A percentile compares a stretch with the other conserved stretches of the same genome.
phyloP scores from a whole-genome alignment of 2,329 filamentous ascomycete genomes.

The Sclerotinia glacialis region DNA sequence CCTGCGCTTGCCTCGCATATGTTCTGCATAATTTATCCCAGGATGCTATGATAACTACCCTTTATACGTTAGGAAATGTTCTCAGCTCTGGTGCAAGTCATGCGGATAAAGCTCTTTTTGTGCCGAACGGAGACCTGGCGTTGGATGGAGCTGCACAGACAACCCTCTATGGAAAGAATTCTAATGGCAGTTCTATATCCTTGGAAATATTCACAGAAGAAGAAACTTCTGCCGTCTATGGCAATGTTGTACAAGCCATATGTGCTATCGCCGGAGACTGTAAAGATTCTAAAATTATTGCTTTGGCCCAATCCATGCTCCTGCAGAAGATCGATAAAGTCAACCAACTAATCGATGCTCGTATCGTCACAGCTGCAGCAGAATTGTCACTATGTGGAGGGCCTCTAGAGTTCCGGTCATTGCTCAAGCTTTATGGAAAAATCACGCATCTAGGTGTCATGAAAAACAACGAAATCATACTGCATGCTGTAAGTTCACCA shows the following conservation, averaged over 20 bases:
- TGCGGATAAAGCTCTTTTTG: constrained; percentile 45
- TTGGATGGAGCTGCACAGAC: constrained; percentile 47
- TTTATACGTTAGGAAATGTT: constrained; percentile 96
- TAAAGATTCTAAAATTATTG: constrained; percentile 87
- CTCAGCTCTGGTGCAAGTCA: constrained; percentile 66
- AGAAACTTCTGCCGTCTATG: constrained; percentile 72
- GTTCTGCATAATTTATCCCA: constrained; percentile 81
- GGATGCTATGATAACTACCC: constrained; percentile 88
- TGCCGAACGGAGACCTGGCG: constrained; percentile 53
- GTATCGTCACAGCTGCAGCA: constrained; percentile 81
- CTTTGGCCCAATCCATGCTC: constrained; percentile 90
- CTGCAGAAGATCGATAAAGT: constrained; percentile 93
- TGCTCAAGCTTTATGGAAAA: constrained; percentile 79
- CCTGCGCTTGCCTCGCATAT: constrained; percentile 80
- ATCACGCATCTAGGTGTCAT: constrained; percentile 70
- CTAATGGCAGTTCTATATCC: constrained; percentile 75
- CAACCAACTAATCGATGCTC: constrained; percentile 73
- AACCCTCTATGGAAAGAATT: constrained; percentile 54
- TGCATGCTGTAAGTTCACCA: constrained; percentile 63
- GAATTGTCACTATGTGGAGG: constrained; percentile 74
- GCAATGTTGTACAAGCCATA: constrained; percentile 91
- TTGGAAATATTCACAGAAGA: constrained; percentile 72
- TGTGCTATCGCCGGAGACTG: constrained; percentile 82
- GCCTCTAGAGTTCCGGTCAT: constrained; percentile 75
- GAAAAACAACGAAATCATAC: constrained; percentile 63